Base-by-base conservation (phyloP, 768 basidiomycete genomes). In the Tephrocybe sp. region DNA sequence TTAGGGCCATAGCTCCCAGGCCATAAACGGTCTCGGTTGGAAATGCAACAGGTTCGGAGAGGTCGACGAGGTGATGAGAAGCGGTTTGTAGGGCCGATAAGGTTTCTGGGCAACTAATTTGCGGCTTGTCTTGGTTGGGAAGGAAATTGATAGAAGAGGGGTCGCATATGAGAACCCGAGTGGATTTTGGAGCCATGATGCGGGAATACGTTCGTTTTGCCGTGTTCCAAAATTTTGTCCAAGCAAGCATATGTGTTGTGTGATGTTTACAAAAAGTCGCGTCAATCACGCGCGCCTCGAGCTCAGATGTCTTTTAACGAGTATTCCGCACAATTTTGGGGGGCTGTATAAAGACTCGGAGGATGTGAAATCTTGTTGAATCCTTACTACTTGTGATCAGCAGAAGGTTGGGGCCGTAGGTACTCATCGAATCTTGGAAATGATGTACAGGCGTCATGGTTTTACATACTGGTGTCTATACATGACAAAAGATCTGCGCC, bases 11-110 rank as follows among this genome's bases (percentile, higher is more conserved):
- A 0, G 93, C 97, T 23, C 90, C 97, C n/a, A 99, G 82, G 1
- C 97, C 97, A 67, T 98, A 99, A 10, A 99, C 97, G 0, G 97
- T 98, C 69, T 99, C 97, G 24, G 97, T 97, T 0, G 97, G 95
- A 63, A 99, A 90, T 0, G 86, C 94, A 47, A 98, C 87, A 18
- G 80, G 74, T 49, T 80, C 71, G 13, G 66, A 58, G 19, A 69
- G 69, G 27, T 75, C 57, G 39, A 74, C 66, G 6, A 89, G 76
- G 48, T 78, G 74, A 48, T 73, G 69, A 5, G 82, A 69, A 0
- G 89, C 91, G 16, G 63, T 59, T 42, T 74, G 62, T 52, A 92
- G 69, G 16, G 84, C 76, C 21, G 70, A 61, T 16, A 69, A 64
- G 4, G 88, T 84, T 46, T 76, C 71, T 18, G 66, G 58, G 27